Base-by-base conservation (phyloP, 2,329 filamentous ascomycete species). In the Cordyceps tenuipes region DNA sequence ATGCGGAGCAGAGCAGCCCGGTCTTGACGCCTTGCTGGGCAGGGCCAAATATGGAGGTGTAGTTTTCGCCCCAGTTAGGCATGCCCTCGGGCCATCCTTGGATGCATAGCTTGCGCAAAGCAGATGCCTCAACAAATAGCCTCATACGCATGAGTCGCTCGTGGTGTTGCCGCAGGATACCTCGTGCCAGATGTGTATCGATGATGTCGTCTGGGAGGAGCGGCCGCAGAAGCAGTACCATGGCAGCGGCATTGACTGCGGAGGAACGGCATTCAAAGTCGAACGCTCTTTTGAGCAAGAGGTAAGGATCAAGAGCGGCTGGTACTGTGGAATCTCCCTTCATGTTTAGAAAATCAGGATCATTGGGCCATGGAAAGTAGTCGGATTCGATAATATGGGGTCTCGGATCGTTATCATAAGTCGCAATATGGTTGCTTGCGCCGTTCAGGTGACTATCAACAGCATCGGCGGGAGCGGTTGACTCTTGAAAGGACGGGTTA, bases 41-140 rank as follows among this genome's bases (percentile, higher is more conserved):
- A 0, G 76, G 72, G 0, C 74, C 71, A 62, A 83, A 84, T 9
- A 87, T 76, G 52, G 78, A 69, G 0, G 78, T 73, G 66, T 86
- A 86, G 53, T 76, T 76, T 0, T 80, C 77, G 2, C 80, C 79
- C 81, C 81, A 86, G 55, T 68, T 72, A 1, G 77, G 73, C 19
- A 84, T 67, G 1, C 75, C 76, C 0, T 72, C 73, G 0, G 81
- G 80, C 82, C 82, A 84, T 21, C 81, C 81, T n/a, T 73, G 72
- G 13, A 83, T 74, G 66, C 81, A 85, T 9, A 87, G 70, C 54
- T 87, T 87, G 2, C 84, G 82, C 17, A 87, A 73, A 0, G 85
- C 75, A 0, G 84, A 76, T 0, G 84, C 84, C 66, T 86, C 82
- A 23, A 81, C 75, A 65, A 86, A 86, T 41, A 85, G 76, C 26